Conservation (phyloP, 441 rosid species). For the Gossypium gossypioides region DNA sequence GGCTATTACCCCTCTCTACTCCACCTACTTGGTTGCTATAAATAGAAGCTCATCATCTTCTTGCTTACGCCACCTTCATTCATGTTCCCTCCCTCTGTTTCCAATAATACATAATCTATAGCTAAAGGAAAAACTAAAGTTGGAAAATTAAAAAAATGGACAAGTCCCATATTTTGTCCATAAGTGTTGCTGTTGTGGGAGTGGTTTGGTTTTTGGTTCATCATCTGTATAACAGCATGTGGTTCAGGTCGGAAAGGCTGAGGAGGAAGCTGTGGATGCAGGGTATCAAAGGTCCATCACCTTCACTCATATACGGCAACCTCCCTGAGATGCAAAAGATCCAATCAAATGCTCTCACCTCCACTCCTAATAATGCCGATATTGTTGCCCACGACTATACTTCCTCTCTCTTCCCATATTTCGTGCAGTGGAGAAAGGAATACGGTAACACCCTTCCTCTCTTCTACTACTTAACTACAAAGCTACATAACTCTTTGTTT, state of each 20-base stretch:
- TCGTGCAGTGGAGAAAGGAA: constrained; percentile 60
- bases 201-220: constrained; percentile 1
- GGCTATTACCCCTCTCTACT: not conserved
- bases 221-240: constrained; percentile 3
- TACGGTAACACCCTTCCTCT: constrained; percentile 35
- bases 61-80: not conserved
- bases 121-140: not conserved
- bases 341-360: constrained; percentile 19
- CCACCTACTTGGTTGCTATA: not conserved
- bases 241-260: constrained; percentile 30
- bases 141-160: not conserved
- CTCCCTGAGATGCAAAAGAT: constrained; percentile 57
- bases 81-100: not conserved
- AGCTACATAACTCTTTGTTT: not conserved
- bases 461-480: too few species aligned
- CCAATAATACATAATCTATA: not conserved
- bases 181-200: not conserved
- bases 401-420: constrained; percentile 63
- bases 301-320: constrained; percentile 51
- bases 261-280: constrained; percentile 43
- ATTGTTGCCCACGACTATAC: constrained; percentile 58
- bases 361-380: constrained; percentile 15
- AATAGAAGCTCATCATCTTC: constrained; percentile 1
- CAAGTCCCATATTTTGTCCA: not conserved
- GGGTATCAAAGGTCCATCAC: constrained; percentile 59